Evolutionary conservation across 768 basidiomycete species (phyloP), one percentile per base, ranked within the genome.

Genomic region (Termitomyces sp.): DNA sequence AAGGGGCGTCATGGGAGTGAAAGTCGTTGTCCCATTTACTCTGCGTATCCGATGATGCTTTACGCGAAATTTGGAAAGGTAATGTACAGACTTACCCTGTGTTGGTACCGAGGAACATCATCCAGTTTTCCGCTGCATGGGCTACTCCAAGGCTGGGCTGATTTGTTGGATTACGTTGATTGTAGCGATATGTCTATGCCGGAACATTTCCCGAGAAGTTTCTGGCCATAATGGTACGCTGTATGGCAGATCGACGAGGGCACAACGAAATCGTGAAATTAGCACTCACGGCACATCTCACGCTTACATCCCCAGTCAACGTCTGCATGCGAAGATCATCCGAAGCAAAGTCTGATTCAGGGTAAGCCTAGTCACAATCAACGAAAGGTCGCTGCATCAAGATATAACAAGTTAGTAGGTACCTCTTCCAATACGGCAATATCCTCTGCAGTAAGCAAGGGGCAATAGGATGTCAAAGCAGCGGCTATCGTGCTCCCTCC

Each of bases 51-150:
- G 26, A 46, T 28, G 26, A 12, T 17, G 1, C 8, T 31, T 41
- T 6, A 12, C n/a, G 26, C 43, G 2, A 15, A 42, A 48, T 15
- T 48, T 21, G 38, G 10, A 37, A 54, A 5, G 35, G 17, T 9
- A 5, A 35, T 43, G 17, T 38, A 21, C 21, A 35, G 1, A 62
- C 73, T 19, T 62, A 84, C 85, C 84, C 84, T 31, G 83, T 84
- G 56, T 79, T 80, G 1, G 74, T 78, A 1, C 86, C 84, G 21
- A 68, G 66, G 70, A 84, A 85, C 83, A 85, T 81, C 81, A 84
- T 84, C 79, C 80, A 85, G 62, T 86, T 84, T 64, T 84, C 85
- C 0, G 85, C 75, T 7, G 84, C 77, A 59, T 85, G 84, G 1
- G 52, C 66, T 1, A 81, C 78, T 9, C 50, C 69, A 0, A 64